phyloP scores from a whole-genome alignment of 2,329 filamentous ascomycete genomes.

The Ceratocystiopsis brevicomis region DNA sequence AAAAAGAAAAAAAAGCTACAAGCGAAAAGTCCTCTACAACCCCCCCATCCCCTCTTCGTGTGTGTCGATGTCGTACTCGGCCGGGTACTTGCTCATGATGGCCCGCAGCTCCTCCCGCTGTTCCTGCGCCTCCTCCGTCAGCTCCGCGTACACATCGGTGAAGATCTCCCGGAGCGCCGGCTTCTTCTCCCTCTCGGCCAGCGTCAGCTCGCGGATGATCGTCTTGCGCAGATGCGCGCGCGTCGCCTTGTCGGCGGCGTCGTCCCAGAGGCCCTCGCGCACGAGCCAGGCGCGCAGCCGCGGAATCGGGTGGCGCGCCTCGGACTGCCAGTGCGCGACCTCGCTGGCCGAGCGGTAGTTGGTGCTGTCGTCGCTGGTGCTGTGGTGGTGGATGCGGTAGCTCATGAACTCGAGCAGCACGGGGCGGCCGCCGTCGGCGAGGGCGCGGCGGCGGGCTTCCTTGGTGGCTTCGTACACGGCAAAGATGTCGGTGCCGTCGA shows the following conservation, averaged over 20 bases:
- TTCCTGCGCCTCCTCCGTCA: constrained; percentile 39
- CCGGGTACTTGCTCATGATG: constrained; percentile 65
- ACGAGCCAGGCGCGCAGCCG: constrained; percentile 53
- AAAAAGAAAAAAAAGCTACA: too few species aligned
- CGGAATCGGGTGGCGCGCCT: constrained; percentile 19
- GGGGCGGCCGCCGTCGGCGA: constrained; percentile 62
- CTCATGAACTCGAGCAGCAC: constrained; percentile 91
- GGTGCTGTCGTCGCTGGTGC: constrained; percentile 90
- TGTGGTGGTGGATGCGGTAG: constrained; percentile 87
- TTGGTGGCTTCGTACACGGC: constrained; percentile 52
- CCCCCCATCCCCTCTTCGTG: neutral
- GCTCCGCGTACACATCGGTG: constrained; percentile 68
- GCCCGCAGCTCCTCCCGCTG: constrained; percentile 59
- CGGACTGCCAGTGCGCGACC: constrained; percentile 65
- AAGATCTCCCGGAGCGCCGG: constrained; percentile 55
- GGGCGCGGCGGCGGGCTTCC: constrained; percentile 57
- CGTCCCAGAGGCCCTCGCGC: constrained; percentile 63
- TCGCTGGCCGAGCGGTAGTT: constrained; percentile 86
- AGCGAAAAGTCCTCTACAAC: neutral
- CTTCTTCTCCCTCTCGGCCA: constrained; percentile 66
- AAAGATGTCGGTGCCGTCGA: constrained; percentile 69
- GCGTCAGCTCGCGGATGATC: constrained; percentile 63
- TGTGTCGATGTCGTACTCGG: constrained; percentile 53
- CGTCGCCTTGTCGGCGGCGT: constrained; percentile 49
- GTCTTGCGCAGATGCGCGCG: constrained; percentile 15